Evolutionary conservation across 2,329 filamentous ascomycete species (phyloP).

Genomic region (Biscogniauxia marginata): DNA sequence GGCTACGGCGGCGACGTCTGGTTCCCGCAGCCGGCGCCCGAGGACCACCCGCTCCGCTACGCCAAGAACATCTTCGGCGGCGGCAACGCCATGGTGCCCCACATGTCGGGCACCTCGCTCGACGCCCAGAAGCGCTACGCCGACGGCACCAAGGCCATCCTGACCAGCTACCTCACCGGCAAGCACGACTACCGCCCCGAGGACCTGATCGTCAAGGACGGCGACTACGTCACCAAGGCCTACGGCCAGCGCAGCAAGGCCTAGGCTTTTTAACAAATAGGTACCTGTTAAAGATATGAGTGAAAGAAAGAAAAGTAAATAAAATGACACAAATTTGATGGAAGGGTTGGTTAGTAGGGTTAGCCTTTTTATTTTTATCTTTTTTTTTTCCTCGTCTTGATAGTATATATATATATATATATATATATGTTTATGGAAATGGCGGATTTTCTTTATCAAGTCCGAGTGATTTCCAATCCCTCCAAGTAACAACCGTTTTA

Average conservation of each 20-base stretch:
- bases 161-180: conserved; percentile 87
- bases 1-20: conserved; percentile 89
- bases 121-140: conserved; percentile 95
- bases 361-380: not conserved
- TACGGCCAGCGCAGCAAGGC: conserved; percentile 72
- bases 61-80: conserved; percentile 94
- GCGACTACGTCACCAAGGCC: conserved; percentile 92
- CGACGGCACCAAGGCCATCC: conserved; percentile 81
- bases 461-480: no score
- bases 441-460: not conserved
- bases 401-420: no score
- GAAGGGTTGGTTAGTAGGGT: not conserved
- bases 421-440: not conserved
- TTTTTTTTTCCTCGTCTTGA: not conserved
- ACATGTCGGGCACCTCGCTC: conserved; percentile 99
- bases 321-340: no score
- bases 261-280: conserved; percentile 8
- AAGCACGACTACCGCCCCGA: conserved; percentile 83
- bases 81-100: conserved; percentile 97
- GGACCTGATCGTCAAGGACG: conserved; percentile 86
- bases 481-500: no score
- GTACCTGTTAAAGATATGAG: not conserved
- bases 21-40: conserved; percentile 96
- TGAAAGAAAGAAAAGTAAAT: no score
- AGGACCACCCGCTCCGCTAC: conserved; percentile 88